Evolutionary conservation across 495 filamentous ascomycete species (phyloP).

Genomic region (Parmelia sp.): DNA sequence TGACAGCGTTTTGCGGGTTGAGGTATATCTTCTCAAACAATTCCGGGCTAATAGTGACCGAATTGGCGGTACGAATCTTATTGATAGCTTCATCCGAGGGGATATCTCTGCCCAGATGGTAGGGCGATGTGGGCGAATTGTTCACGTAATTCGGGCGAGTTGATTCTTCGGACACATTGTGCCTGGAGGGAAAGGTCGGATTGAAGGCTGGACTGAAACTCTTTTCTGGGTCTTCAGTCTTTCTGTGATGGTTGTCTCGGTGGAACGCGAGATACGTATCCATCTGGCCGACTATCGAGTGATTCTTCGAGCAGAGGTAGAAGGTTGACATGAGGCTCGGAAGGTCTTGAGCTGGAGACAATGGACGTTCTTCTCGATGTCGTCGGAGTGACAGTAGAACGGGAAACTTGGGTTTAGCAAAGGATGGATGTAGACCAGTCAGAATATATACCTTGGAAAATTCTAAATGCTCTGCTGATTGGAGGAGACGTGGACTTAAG

Average conservation of each 20-base stretch:
- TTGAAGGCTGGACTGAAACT: constrained; percentile 32
- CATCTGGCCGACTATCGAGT: constrained; percentile 22
- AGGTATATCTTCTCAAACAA: constrained; percentile 72
- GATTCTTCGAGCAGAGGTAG: constrained; percentile 24
- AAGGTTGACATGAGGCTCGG: constrained; percentile 21
- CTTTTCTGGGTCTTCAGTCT: constrained; percentile 22
- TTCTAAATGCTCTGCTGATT: neutral
- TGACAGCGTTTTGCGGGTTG: constrained; percentile 55
- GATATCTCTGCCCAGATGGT: constrained; percentile 19
- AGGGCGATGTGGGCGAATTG: constrained; percentile 19
- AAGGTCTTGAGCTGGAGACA: neutral
- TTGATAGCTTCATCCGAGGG: constrained; percentile 25
- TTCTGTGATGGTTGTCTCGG: constrained; percentile 18
- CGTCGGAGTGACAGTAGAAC: neutral
- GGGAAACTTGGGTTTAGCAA: neutral
- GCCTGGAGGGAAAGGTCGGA: constrained; percentile 34
- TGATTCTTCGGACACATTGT: constrained; percentile 26
- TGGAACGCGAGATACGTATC: constrained; percentile 25
- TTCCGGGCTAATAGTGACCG: constrained; percentile 54
- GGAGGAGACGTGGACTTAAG: constrained; percentile 5
- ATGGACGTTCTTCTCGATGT: neutral
- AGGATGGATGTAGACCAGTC: neutral
- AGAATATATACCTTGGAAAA: constrained; percentile 8
- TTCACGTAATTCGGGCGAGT: constrained; percentile 19
- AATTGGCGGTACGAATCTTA: constrained; percentile 43